Evolutionary conservation across 1,139 yeast species (phyloP).

Genomic region (Candida tropicalis): DNA sequence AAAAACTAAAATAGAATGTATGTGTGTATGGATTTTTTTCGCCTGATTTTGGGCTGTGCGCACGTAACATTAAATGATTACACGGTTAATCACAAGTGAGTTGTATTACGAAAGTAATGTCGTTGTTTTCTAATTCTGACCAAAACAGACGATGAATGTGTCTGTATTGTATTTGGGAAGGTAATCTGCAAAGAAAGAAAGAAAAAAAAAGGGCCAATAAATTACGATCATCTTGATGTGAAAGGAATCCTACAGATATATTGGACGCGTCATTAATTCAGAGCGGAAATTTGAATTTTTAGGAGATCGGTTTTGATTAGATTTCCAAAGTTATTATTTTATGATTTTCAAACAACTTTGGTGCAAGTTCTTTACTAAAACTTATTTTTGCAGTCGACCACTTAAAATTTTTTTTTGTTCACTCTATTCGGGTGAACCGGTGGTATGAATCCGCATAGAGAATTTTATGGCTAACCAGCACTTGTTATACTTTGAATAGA

Average conservation of each 20-base stretch:
- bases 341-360: background rate
- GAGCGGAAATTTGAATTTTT: no score
- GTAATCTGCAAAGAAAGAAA: no score
- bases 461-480: background rate
- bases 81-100: constrained; percentile 1
- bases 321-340: background rate
- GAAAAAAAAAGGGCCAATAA: no score
- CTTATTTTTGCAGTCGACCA: constrained; percentile 2
- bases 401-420: no score
- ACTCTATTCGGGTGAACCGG: constrained; percentile 1
- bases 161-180: no score
- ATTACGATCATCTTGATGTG: no score
- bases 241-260: no score
- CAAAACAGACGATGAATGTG: constrained; percentile 1
- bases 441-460: background rate
- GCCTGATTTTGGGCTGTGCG: constrained; percentile 5
- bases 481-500: no score
- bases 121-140: background rate
- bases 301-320: no score
- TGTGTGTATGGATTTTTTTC: constrained; percentile 5
- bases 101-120: background rate
- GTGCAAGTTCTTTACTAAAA: background rate
- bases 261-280: no score
- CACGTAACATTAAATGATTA: constrained; percentile 3
- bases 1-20: background rate